A percentile compares a stretch with the other conserved stretches of the same genome.
Conservation (phyloP, 1,284 basidiomycete species). For the Schizophyllum commune region DNA sequence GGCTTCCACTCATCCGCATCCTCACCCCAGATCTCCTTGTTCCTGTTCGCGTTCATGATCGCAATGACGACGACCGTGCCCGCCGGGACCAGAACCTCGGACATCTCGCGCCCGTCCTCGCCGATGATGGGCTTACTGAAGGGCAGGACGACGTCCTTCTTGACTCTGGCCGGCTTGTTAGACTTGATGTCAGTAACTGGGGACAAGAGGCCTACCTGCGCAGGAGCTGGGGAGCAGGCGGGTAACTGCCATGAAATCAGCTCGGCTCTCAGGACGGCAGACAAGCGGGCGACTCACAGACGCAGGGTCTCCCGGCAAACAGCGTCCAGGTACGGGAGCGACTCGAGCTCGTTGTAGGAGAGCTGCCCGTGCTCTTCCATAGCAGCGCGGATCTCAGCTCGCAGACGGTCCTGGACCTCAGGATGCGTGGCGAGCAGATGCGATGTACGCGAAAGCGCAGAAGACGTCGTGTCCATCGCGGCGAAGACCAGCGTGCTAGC, state of each 20-base stretch:
- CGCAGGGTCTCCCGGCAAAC: slow-evolving; percentile 32
- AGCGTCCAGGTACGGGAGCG: slow-evolving; percentile 31
- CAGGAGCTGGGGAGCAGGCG: slow-evolving; percentile 4
- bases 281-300: no score
- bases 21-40: slow-evolving; percentile 12
- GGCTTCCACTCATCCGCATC: slow-evolving; percentile 15
- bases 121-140: slow-evolving; percentile 4
- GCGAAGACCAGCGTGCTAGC: slow-evolving; percentile 28
- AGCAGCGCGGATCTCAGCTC: slow-evolving; percentile 22
- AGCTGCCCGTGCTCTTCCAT: slow-evolving; percentile 21
- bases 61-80: slow-evolving; percentile 7
- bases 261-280: no score
- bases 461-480: slow-evolving; percentile 30
- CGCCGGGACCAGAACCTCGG: slow-evolving; percentile 4
- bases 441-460: slow-evolving; percentile 27
- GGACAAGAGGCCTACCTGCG: neutral
- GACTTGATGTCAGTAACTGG: neutral
- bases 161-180: neutral
- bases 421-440: slow-evolving; percentile 24
- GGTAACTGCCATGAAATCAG: neutral
- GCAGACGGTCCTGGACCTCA: slow-evolving; percentile 26
- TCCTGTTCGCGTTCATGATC: slow-evolving; percentile 11
- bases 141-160: slow-evolving; percentile 5
- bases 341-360: slow-evolving; percentile 25
- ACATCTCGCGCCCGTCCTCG: slow-evolving; percentile 1